Percentiles rank a stretch among this genome's conserved stretches.
These are phyloP conservation scores for Lecanosticta acicola DNA, from an alignment of 2,329 filamentous ascomycete species.

Conservation along the genomic window DNA sequence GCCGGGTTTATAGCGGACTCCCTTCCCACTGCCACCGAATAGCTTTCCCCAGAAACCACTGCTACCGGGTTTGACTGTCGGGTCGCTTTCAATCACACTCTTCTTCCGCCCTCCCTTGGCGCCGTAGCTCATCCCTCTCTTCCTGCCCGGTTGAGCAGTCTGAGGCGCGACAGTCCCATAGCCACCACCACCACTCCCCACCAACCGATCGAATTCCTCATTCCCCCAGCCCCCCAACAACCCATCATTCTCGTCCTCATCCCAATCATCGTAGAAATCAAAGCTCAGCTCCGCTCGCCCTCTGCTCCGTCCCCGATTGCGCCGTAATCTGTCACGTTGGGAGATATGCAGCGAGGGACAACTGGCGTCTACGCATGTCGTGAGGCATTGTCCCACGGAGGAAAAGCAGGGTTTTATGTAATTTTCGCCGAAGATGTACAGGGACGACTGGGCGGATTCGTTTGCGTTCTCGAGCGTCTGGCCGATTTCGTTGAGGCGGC, in stretches of 20 bases:
- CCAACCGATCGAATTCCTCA: conserved; percentile 78
- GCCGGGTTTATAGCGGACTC: conserved; percentile 80
- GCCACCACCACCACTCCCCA: conserved; percentile 44
- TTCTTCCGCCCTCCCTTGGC: conserved; percentile 49
- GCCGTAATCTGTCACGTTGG: conserved; percentile 49
- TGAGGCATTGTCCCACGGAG: conserved; percentile 60
- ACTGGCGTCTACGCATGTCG: conserved; percentile 58
- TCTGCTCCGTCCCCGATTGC: conserved; percentile 60
- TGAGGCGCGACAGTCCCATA: conserved; percentile 25
- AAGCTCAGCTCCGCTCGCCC: conserved; percentile 73
- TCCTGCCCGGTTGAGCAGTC: conserved; percentile 54
- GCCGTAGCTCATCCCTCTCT: conserved; percentile 77
- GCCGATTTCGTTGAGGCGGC: conserved; percentile 87
- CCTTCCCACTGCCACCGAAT: conserved; percentile 70
- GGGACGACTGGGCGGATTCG: conserved; percentile 81
- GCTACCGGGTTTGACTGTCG: conserved; percentile 83
- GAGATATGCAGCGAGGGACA: conserved; percentile 34
- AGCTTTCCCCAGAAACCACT: conserved; percentile 71
- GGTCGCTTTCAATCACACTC: conserved; percentile 63
- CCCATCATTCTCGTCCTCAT: conserved; percentile 58
- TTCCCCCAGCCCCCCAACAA: conserved; percentile 67
- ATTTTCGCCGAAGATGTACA: conserved; percentile 81
- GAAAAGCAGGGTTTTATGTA: conserved; percentile 78
- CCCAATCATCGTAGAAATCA: conserved; percentile 98
- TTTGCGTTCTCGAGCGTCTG: conserved; percentile 87